These are phyloP conservation scores for Mallotus nudiflorus DNA, from an alignment of 345 rosid genomes.

Conservation along the genomic window DNA sequence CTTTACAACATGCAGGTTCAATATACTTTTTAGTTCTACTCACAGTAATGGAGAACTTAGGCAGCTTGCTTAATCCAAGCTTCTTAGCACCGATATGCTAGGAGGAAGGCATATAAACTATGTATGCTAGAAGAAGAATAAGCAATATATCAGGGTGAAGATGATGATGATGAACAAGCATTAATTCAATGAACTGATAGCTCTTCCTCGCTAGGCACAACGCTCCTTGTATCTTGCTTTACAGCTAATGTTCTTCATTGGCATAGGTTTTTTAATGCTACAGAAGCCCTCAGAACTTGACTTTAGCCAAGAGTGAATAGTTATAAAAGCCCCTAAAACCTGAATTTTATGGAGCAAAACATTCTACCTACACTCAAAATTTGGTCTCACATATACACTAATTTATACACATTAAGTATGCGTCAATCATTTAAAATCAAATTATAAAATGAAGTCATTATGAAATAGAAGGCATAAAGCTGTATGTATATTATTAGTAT, in stretches of 20 bases:
- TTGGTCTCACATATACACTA: too few species aligned
- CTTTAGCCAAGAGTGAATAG: slow-evolving; percentile 32
- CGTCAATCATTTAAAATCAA: too few species aligned
- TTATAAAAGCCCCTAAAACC: too few species aligned
- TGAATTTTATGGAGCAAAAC: too few species aligned
- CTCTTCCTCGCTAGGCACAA: slow-evolving; percentile 54
- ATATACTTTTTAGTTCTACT: slow-evolving; percentile 83
- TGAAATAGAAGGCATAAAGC: too few species aligned
- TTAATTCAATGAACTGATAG: slow-evolving; percentile 19
- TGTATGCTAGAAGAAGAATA: slow-evolving; percentile 50
- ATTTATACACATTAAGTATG: too few species aligned
- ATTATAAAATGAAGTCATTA: too few species aligned
- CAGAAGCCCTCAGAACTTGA: slow-evolving; percentile 88
- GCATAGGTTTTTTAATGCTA: slow-evolving; percentile 43
- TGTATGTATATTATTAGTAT: too few species aligned
- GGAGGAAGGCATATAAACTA: slow-evolving; percentile 59
- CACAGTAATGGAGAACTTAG: slow-evolving; percentile 97
- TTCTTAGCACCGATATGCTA: slow-evolving; percentile 62
- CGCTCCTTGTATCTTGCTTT: slow-evolving; percentile 70
- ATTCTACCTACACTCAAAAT: too few species aligned
- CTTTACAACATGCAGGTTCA: slow-evolving; percentile 85
- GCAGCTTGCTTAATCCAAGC: slow-evolving; percentile 80
- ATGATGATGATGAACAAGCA: slow-evolving; percentile 32
- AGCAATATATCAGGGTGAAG: slow-evolving; percentile 19
- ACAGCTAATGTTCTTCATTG: slow-evolving; percentile 71